Evolutionary conservation across 1,284 basidiomycete genomes (phyloP), one percentile per base, ranked within the genome.

Genomic region (Cerrena zonata): DNA sequence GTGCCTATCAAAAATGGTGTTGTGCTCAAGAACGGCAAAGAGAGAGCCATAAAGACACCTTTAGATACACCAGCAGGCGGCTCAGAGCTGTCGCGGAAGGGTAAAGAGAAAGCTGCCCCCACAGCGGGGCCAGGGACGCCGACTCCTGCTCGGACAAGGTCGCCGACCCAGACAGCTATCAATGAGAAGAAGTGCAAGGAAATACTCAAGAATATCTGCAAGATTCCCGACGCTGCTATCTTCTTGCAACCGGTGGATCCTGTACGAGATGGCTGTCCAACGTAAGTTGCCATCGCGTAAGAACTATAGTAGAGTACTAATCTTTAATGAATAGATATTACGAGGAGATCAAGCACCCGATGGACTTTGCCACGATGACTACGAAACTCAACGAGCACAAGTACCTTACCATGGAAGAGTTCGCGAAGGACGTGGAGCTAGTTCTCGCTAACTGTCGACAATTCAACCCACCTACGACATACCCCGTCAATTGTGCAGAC

Each of bases 171-270:
- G 53, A 78, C 73, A 11, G 78, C 84, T 5, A 69, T 91, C 61
- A 87, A 84, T 64, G 82, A 81, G 62, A 89, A 82, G 74, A 93
- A 93, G 65, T 90, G 86, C 61, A 85, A 79, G 63, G 81, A 84
- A 1, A 65, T 95, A 22, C 61, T 97, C 56, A 83, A 79, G 61
- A 70, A 61, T 24, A 62, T 97, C 24, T 67, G 74, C 53, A 89
- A 83, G 64, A 67, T 87, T 26, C 79, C 84, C 1, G 86, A 91
- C 60, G 81, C 86, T 12, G 66, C 71, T 25, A 88, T 95, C 54
- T 99, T 99, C 72, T 64, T 79, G 38, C 75, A 78, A 18, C 93
- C 95, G 1, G 95, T 99, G 13, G 89, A 99, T 67, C 89, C 94
- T 0, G 68, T 86, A 4, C 65, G 70, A 46, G 89, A 89, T 69